phyloP scores from a whole-genome alignment of 192 early-diverging fungal species.

The Coemansia sp. region DNA sequence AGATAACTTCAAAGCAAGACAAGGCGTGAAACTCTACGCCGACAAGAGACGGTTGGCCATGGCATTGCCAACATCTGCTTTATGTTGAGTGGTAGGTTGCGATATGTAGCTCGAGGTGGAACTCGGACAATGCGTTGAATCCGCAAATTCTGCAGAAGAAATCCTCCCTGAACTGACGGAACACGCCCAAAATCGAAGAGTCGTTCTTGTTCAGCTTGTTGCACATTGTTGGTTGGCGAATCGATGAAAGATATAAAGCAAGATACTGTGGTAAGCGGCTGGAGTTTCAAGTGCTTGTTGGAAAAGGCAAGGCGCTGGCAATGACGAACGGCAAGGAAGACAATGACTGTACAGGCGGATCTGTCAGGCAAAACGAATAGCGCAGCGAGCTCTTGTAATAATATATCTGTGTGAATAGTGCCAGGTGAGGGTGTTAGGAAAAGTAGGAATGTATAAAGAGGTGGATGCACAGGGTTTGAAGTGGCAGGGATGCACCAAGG shows the following conservation, averaged over 20 bases:
- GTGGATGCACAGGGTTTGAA: background rate
- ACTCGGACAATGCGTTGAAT: slow-evolving; percentile 39
- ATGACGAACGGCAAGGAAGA: background rate
- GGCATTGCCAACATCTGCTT: too few species aligned
- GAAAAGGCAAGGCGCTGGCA: too few species aligned
- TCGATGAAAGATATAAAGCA: background rate
- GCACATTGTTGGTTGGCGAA: slow-evolving; percentile 20
- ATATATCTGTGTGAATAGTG: too few species aligned
- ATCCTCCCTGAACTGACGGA: slow-evolving; percentile 35
- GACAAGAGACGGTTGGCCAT: too few species aligned
- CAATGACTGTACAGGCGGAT: too few species aligned
- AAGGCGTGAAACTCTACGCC: background rate
- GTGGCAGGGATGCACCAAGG: background rate
- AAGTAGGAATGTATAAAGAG: too few species aligned
- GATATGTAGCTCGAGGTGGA: slow-evolving; percentile 40
- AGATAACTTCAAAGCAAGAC: too few species aligned
- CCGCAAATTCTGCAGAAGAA: slow-evolving; percentile 48
- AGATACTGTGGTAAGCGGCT: background rate
- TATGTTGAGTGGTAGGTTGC: slow-evolving; percentile 16
- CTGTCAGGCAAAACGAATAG: too few species aligned
- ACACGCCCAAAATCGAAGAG: slow-evolving; percentile 1
- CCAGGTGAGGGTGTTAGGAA: too few species aligned
- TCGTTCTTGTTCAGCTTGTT: slow-evolving; percentile 9
- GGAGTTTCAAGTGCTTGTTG: background rate
- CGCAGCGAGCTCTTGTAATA: too few species aligned